phyloP scores from a whole-genome alignment of 305 asterid species.

The Fraxinus albicans region DNA sequence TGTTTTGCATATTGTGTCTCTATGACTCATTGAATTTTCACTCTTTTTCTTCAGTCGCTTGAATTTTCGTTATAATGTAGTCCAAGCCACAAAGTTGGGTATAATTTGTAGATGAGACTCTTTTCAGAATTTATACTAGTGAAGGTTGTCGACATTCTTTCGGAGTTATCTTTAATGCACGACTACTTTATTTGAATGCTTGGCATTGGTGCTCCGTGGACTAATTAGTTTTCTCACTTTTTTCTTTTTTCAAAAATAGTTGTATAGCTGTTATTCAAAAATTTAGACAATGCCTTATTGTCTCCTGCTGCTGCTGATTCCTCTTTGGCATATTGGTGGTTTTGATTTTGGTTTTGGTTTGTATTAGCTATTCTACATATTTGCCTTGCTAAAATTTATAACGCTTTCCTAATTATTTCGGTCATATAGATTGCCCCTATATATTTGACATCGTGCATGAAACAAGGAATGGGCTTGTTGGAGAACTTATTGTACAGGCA shows the following conservation, averaged over 20 bases:
- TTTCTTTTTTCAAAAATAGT: neutral
- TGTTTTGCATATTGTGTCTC: neutral
- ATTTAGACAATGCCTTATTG: neutral
- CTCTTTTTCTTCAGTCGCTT: slow-evolving; percentile 7
- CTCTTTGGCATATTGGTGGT: neutral
- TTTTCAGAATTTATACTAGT: neutral
- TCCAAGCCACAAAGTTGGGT: neutral
- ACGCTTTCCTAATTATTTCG: slow-evolving; percentile 21
- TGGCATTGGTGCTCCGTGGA: neutral
- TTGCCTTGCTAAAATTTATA: neutral
- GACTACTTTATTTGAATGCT: neutral
- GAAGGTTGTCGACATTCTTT: slow-evolving; percentile 3
- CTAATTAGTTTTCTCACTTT: neutral
- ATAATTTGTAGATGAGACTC: neutral
- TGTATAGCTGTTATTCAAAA: neutral
- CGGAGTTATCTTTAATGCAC: slow-evolving; percentile 4
- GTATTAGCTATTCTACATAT: slow-evolving; percentile 9
- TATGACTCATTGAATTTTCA: neutral
- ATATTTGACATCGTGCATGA: slow-evolving; percentile 77
- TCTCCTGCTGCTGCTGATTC: neutral
- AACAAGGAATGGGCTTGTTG: slow-evolving; percentile 81
- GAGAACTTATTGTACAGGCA: slow-evolving; percentile 77
- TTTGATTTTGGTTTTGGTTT: neutral
- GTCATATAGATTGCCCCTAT: slow-evolving; percentile 78
- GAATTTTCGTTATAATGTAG: neutral